These are phyloP conservation scores for Trametes cingulata DNA, from an alignment of 768 basidiomycete species.

Conservation along the genomic window DNA sequence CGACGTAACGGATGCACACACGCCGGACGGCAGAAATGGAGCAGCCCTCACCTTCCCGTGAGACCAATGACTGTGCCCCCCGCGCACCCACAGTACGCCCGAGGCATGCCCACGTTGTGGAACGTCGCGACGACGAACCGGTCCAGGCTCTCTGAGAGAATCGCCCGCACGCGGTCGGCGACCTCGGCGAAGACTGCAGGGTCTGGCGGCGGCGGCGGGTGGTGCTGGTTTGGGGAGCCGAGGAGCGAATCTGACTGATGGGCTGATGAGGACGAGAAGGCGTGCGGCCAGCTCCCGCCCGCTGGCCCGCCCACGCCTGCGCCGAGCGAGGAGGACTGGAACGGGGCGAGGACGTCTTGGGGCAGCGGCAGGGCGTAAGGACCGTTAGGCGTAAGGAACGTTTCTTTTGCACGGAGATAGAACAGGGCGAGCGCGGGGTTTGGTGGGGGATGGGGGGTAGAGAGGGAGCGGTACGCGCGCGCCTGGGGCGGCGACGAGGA, in stretches of 20 bases:
- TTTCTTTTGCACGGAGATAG: constrained; percentile 77
- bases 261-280: constrained; percentile 3
- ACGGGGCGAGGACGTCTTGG: constrained; percentile 58
- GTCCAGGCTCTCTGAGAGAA: constrained; percentile 63
- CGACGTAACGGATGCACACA: constrained; percentile 6
- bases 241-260: constrained; percentile 4
- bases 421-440: constrained; percentile 60
- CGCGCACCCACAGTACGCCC: constrained; percentile 69
- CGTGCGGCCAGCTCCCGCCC: constrained; percentile 9
- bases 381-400: constrained; percentile 73
- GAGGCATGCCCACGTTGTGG: constrained; percentile 68
- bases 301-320: constrained; percentile 11
- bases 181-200: constrained; percentile 64
- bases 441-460: constrained; percentile 22
- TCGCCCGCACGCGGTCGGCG: constrained; percentile 53
- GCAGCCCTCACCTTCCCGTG: constrained; percentile 40
- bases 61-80: constrained; percentile 56
- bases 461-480: constrained; percentile 15
- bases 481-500: constrained; percentile 22
- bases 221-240: background rate
- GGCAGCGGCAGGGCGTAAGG: constrained; percentile 73
- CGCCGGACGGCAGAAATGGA: constrained; percentile 4
- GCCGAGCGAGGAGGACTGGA: constrained; percentile 33
- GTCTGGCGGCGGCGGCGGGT: constrained; percentile 51
- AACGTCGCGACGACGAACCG: constrained; percentile 71